These are phyloP conservation scores for Neurospora sp. DNA, from an alignment of 495 filamentous ascomycete genomes.

Conservation along the genomic window DNA sequence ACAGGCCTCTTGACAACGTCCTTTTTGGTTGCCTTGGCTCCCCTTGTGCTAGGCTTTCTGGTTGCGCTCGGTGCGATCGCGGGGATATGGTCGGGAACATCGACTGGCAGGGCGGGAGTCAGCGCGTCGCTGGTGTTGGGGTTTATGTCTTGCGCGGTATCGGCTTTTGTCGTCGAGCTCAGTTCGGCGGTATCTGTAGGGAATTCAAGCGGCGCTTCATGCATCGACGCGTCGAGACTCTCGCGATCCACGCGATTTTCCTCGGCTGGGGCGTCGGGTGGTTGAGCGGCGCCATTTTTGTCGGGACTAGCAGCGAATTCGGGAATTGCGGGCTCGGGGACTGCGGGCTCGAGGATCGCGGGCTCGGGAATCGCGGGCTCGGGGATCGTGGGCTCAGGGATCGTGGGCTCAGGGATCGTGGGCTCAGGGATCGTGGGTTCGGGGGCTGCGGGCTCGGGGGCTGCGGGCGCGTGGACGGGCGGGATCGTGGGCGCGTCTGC, in stretches of 20 bases:
- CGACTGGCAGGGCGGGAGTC: background rate
- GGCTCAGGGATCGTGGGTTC: background rate
- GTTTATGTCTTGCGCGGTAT: background rate
- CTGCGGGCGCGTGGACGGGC: background rate
- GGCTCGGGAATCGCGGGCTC: background rate
- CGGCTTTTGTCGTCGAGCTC: background rate
- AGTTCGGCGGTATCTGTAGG: background rate
- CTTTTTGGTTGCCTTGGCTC: background rate
- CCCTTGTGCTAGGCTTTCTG: background rate
- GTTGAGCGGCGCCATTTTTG: slow-evolving; percentile 11
- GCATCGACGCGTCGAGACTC: background rate
- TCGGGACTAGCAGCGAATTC: background rate
- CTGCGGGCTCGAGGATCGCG: background rate
- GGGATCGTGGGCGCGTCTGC: background rate
- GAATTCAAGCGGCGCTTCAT: background rate
- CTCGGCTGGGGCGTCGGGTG: background rate
- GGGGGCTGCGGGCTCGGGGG: background rate
- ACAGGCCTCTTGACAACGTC: background rate
- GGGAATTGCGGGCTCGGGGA: background rate
- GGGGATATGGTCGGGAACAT: background rate
- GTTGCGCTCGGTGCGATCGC: background rate
- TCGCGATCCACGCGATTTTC: background rate
- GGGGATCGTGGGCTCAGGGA: background rate
- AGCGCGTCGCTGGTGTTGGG: background rate
- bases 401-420: slow-evolving; percentile 7